Percentiles rank a stretch among this genome's conserved stretches.
These are phyloP conservation scores for Daldinia grandis DNA, from an alignment of 495 filamentous ascomycete genomes.

Conservation along the genomic window DNA sequence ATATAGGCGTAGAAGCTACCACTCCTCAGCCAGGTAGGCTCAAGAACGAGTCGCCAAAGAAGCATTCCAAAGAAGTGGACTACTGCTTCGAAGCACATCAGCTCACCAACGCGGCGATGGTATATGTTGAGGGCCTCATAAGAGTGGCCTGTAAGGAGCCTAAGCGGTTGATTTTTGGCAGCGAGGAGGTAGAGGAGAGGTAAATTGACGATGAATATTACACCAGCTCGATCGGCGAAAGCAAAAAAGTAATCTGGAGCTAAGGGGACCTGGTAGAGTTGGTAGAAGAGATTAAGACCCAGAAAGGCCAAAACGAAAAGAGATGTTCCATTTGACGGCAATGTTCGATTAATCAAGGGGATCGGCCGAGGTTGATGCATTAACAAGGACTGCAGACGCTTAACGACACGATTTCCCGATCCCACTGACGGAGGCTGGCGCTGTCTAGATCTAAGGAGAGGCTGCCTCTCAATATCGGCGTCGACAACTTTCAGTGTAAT, in stretches of 20 bases:
- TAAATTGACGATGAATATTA: conserved; percentile 65
- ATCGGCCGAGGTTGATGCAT: conserved; percentile 64
- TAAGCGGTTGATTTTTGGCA: conserved; percentile 70
- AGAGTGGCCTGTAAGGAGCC: conserved; percentile 65
- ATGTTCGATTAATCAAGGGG: conserved; percentile 60
- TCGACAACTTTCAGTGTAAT: conserved; percentile 31
- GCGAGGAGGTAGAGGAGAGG: conserved; percentile 68
- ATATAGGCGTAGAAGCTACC: conserved; percentile 50
- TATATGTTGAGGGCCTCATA: conserved; percentile 72
- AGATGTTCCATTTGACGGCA: conserved; percentile 63
- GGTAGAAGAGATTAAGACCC: conserved; percentile 64
- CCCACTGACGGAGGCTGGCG: conserved; percentile 10
- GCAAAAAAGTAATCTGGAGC: conserved; percentile 58
- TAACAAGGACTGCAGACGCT: conserved; percentile 46
- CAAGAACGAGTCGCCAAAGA: conserved; percentile 56
- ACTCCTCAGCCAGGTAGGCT: conserved; percentile 48
- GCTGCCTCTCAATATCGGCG: conserved; percentile 38
- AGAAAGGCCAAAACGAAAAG: conserved; percentile 59
- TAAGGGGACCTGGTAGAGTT: conserved; percentile 58
- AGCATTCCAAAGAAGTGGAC: conserved; percentile 59
- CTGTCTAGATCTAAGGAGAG: conserved; percentile 32
- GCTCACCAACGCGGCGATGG: conserved; percentile 62
- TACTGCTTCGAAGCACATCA: conserved; percentile 55
- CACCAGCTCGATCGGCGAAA: conserved; percentile 63
- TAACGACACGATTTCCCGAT: conserved; percentile 4